Conservation (phyloP, 1,139 yeast species). For the Zygosaccharomyces pseudobailii region DNA sequence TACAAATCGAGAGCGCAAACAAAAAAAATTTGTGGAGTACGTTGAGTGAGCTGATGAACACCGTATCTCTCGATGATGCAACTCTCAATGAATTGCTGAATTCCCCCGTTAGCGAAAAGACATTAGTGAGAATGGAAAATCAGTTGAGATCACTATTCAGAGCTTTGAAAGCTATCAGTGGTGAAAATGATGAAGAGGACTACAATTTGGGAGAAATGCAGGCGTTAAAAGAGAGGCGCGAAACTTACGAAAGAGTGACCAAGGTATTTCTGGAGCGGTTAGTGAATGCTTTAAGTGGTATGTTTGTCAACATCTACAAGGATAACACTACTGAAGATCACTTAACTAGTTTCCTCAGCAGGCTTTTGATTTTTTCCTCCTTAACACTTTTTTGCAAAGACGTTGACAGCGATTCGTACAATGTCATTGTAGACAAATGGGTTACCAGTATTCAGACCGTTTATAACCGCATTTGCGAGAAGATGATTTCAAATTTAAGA, state of each 20-base stretch:
- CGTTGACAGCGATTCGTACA: conserved; percentile 42
- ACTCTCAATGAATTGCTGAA: conserved; percentile 48
- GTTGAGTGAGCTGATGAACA: conserved; percentile 59
- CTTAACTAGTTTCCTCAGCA: conserved; percentile 37
- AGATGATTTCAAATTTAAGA: conserved; percentile 13
- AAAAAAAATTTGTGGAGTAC: conserved; percentile 70
- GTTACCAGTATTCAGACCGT: conserved; percentile 19
- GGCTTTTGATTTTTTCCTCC: conserved; percentile 53
- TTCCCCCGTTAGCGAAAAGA: conserved; percentile 46
- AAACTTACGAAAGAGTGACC: conserved; percentile 56
- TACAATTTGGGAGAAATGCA: conserved; percentile 61
- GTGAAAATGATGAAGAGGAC: conserved; percentile 39
- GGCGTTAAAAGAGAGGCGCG: conserved; percentile 67
- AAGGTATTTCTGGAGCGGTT: conserved; percentile 49
- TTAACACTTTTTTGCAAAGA: conserved; percentile 63
- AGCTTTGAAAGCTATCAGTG: conserved; percentile 59
- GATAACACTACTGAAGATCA: conserved; percentile 31
- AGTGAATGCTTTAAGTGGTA: conserved; percentile 41
- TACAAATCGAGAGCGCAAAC: conserved; percentile 80
- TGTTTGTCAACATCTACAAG: conserved; percentile 39
- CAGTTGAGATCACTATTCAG: conserved; percentile 56
- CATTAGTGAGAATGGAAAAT: conserved; percentile 49
- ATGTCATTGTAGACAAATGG: conserved; percentile 37
- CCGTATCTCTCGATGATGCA: conserved; percentile 59
- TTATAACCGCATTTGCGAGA: conserved; percentile 22